Base-by-base conservation (phyloP, 805 yeast genomes). In the Kuraishia hungarica region DNA sequence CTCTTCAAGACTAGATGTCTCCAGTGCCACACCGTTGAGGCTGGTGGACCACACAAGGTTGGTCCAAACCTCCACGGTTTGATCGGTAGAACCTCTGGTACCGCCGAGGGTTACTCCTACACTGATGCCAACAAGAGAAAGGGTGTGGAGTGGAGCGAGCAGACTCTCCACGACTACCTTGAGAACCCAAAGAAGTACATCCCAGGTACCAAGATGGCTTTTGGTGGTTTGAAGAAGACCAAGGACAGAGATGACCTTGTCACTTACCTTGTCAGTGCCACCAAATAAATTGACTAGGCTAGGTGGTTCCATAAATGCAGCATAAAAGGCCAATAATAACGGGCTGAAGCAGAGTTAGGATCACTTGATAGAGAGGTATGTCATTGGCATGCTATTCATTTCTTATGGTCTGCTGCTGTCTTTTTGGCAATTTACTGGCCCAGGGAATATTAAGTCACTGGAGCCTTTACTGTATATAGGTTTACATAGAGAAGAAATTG, bases 191-290 rank as follows among this genome's bases (percentile, higher is more conserved):
- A 94, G 96, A 94, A 94, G 82, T 94, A 91, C 83, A 91, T 94
- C 67, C 99, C 99, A 73, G 99, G 99, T 77, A 94, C 98, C 81
- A 94, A 94, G 88, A 94, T 94, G 99, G 98, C 99, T 63, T 94
- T 93, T 69, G 99, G 97, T 80, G 99, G 99, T 81, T 84, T 94
- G 78, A 94, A 94, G 92, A 94, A 94, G 84, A 86, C 91, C 63
- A 93, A 91, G 87, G 99, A 94, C 83, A 90, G 98, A 86, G 89
- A 89, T 80, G 98, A 94, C 75, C 80, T 94, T 75, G 78, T 93
- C 70, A 83, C 98, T 67, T 93, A 90, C 87, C 81, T 93, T 72
- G 69, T 67, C 48, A 66, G 68, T 57, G 84, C 85, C 57, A 62
- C 75, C 61, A 79, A 80, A 74, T 80, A 58, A n/a, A 24, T 6